Evolutionary conservation across 441 rosid genomes (phyloP).

Genomic region (Pelargonium australe): DNA sequence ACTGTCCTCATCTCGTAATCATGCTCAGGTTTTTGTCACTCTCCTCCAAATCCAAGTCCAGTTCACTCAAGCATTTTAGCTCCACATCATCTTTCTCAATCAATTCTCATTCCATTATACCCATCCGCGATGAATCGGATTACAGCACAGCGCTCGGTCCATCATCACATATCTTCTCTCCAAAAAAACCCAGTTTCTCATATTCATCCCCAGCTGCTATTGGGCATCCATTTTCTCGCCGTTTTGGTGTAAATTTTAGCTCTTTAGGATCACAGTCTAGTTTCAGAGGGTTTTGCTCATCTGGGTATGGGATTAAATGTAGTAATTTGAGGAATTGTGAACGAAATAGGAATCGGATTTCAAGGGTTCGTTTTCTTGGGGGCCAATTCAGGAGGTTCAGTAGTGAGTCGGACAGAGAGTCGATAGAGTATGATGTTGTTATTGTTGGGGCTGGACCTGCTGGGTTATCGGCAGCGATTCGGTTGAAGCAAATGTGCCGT

Average conservation of each 20-base stretch:
- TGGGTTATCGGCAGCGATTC: slow-evolving; percentile 81
- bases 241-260: slow-evolving; percentile 20
- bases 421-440: slow-evolving; percentile 81
- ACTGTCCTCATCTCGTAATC: slow-evolving; percentile 10
- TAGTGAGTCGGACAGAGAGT: slow-evolving; percentile 48
- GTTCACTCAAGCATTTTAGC: slow-evolving; percentile 21
- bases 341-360: slow-evolving; percentile 21
- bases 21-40: slow-evolving; percentile 43
- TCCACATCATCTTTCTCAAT: slow-evolving; percentile 17
- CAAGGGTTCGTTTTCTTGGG: slow-evolving; percentile 14
- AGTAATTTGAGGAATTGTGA: slow-evolving; percentile 17
- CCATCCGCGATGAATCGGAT: slow-evolving; percentile 17
- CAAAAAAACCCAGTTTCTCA: slow-evolving; percentile 10
- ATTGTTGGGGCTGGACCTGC: slow-evolving; percentile 98
- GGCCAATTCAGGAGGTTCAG: slow-evolving; percentile 37
- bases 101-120: slow-evolving; percentile 3
- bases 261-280: slow-evolving; percentile 22
- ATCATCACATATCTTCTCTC: not conserved
- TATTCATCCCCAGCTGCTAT: slow-evolving; percentile 19
- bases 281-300: slow-evolving; percentile 19
- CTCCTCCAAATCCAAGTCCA: slow-evolving; percentile 24
- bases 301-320: slow-evolving; percentile 29
- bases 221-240: slow-evolving; percentile 22
- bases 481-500: slow-evolving; percentile 71
- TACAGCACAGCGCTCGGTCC: not conserved